phyloP scores from a whole-genome alignment of 768 basidiomycete species.

The Ephemerocybe angulata region DNA sequence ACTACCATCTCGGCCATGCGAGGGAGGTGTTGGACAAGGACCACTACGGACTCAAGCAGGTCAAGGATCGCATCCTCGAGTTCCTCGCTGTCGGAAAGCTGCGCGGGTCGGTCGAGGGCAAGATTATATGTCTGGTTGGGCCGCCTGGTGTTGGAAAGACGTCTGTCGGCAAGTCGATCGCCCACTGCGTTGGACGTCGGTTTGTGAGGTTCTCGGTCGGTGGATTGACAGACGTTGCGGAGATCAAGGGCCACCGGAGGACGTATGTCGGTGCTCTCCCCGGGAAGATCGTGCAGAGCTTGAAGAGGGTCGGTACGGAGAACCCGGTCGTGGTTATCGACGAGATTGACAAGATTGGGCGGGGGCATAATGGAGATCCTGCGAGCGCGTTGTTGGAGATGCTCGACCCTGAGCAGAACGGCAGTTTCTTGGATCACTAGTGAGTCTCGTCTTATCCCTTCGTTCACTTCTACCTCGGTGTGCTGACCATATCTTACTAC shows the following conservation, averaged over 20 bases:
- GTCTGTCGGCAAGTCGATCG: slow-evolving; percentile 91
- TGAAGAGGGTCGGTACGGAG: slow-evolving; percentile 90
- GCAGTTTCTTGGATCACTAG: slow-evolving; percentile 94
- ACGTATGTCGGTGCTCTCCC: slow-evolving; percentile 96
- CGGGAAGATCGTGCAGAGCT: slow-evolving; percentile 91
- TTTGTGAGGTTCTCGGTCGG: slow-evolving; percentile 98
- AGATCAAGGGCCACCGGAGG: slow-evolving; percentile 96
- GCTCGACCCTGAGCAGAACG: slow-evolving; percentile 95
- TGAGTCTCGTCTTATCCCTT: slow-evolving; percentile 35
- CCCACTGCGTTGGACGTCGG: slow-evolving; percentile 82
- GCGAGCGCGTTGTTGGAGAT: slow-evolving; percentile 88
- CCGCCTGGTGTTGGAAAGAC: slow-evolving; percentile 99
- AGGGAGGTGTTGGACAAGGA: slow-evolving; percentile 86
- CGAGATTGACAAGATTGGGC: slow-evolving; percentile 93
- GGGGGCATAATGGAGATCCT: slow-evolving; percentile 90
- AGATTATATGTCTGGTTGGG: slow-evolving; percentile 95
- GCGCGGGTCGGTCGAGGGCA: slow-evolving; percentile 91
- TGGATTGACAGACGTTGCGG: slow-evolving; percentile 94
- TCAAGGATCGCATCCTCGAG: slow-evolving; percentile 92
- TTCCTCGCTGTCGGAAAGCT: slow-evolving; percentile 95
- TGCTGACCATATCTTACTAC: background rate
- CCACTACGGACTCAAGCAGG: slow-evolving; percentile 88
- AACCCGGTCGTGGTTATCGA: slow-evolving; percentile 94
- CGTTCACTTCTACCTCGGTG: slow-evolving; percentile 4
- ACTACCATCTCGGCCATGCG: slow-evolving; percentile 83